Base-by-base conservation (phyloP, 306 rosid species). In the Dryas alaskensis region DNA sequence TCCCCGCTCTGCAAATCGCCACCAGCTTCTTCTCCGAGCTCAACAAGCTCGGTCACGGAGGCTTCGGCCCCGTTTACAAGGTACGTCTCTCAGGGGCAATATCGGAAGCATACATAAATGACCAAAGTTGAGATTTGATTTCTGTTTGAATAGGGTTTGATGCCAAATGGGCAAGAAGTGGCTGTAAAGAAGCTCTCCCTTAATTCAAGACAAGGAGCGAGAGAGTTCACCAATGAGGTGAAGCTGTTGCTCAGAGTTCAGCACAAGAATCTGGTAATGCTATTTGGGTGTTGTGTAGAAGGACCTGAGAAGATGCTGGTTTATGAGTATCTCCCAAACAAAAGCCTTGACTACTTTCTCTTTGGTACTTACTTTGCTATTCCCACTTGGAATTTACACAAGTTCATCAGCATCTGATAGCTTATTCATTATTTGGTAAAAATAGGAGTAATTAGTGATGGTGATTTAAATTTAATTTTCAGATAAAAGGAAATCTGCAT, bases 291-390 rank as follows among this genome's bases (percentile, higher is more conserved):
- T 50, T 93, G 97, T 74, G 85, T 86, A 12, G 96, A 93, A 87
- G 98, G 96, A 55, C 92, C 96, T 19, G 97, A 93, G 78, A 93
- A 93, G 84, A 93, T 93, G 97, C 96, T 93, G 76, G 93, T 93
- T 17, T 93, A 93, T 45, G 97, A 93, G 84, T 93, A 84, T 76
- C 89, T 92, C 17, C 88, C 95, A 5, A 92, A 92, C 86, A 88
- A 76, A 84, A 90, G 98, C 80, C 96, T 92, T 64, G 98, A 92
- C 74, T 87, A 77, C 82, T 83, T 92, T 69, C 82, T 92, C 3
- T 93, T 93, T 50, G 87, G 97, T 93, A 89, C 65, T 65, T 48
- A n/a, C 44, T 25, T 4, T 60, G 17, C 42, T 43, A 25, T 13
- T 50, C 49, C 25, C 43, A 3, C 3, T 22, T 17, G 22, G 7